These are phyloP conservation scores for Annulohypoxylon stygium DNA, from an alignment of 495 filamentous ascomycete genomes.

Conservation along the genomic window DNA sequence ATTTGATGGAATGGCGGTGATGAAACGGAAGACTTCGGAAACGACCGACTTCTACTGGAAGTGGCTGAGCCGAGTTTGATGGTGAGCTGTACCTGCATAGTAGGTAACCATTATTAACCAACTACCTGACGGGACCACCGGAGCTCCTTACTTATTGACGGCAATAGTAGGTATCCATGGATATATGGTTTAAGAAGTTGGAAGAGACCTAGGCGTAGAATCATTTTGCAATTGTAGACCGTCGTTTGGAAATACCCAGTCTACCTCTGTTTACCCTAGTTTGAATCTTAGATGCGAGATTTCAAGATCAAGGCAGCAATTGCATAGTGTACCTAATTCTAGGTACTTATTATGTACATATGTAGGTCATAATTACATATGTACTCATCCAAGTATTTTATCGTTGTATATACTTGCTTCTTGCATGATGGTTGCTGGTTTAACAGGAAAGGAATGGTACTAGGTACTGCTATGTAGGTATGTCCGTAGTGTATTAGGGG, in stretches of 20 bases:
- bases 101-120: neutral
- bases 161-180: neutral
- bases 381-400: neutral
- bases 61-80: slow-evolving; percentile 9
- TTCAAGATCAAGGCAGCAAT: neutral
- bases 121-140: neutral
- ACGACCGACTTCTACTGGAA: slow-evolving; percentile 1
- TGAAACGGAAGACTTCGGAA: neutral
- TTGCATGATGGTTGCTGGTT: neutral
- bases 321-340: neutral
- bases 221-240: neutral
- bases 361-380: neutral
- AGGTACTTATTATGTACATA: neutral
- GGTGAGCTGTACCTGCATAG: slow-evolving; percentile 21
- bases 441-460: neutral
- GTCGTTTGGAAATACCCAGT: neutral
- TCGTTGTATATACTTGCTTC: neutral
- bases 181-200: neutral
- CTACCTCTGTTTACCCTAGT: neutral
- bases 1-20: neutral
- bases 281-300: neutral
- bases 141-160: neutral
- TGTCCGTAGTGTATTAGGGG: neutral
- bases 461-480: neutral
- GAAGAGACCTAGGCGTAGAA: neutral